Conservation (phyloP, 2,329 filamentous ascomycete genomes). For the Rugonectria rugulosa region DNA sequence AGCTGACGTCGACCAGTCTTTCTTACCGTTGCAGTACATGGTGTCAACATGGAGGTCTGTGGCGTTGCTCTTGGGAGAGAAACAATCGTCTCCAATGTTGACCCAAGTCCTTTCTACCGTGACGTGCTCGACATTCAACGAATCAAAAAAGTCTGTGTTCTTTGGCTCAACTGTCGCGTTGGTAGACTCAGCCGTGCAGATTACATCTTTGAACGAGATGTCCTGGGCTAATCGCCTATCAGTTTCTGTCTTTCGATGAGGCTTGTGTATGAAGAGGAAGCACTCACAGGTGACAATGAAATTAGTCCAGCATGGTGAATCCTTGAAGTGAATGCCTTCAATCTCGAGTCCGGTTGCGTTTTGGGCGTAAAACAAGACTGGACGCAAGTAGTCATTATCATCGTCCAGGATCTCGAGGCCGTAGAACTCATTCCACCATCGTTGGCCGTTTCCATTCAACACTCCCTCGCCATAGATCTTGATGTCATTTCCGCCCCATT, state of each 20-base stretch:
- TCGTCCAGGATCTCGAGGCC: constrained; percentile 33
- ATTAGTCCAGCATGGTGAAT: constrained; percentile 37
- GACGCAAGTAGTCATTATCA: constrained; percentile 31
- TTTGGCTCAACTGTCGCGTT: constrained; percentile 33
- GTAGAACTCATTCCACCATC: constrained; percentile 39
- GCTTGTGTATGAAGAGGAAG: accelerated
- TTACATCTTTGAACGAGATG: constrained; percentile 32
- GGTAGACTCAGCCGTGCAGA: constrained; percentile 35
- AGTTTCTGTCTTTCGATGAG: background rate
- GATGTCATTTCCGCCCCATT: constrained; percentile 69
- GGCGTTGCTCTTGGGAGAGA: constrained; percentile 37
- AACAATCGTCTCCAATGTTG: constrained; percentile 36
- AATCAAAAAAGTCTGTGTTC: constrained; percentile 38
- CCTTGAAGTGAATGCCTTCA: constrained; percentile 35
- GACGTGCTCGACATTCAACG: constrained; percentile 31
- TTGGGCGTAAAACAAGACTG: constrained; percentile 37
- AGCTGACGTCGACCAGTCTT: too few species aligned
- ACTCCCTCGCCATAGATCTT: constrained; percentile 44
- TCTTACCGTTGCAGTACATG: constrained; percentile 52
- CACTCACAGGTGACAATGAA: constrained; percentile 36
- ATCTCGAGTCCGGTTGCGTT: constrained; percentile 34
- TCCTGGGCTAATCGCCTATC: constrained; percentile 22
- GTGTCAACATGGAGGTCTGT: constrained; percentile 49
- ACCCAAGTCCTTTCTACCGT: constrained; percentile 34
- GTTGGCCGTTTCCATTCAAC: constrained; percentile 34